Base-by-base conservation (phyloP, 768 basidiomycete species). In the Mycena floridula region DNA sequence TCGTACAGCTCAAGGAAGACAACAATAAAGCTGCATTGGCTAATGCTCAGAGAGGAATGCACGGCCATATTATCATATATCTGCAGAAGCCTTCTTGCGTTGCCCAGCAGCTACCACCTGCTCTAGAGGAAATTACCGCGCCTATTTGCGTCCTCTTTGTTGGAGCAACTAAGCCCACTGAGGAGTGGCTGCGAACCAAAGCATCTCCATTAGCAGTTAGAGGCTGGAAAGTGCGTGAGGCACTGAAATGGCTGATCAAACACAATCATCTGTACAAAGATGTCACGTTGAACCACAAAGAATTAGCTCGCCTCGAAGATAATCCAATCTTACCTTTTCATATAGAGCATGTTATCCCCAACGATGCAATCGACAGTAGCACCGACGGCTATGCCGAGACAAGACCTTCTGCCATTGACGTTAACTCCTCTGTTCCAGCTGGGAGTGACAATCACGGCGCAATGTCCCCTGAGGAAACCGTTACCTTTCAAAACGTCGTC, bases 141-240 rank as follows among this genome's bases (percentile, higher is more conserved):
- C 62, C 62, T 3, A 62, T 72, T 1, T 71, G 69, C 48, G 61
- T 74, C 1, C 30, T 72, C 0, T 72, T 72, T 50, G 49, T 68
- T n/a, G 69, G 70, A 0, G 59, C 66, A 0, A 3, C n/a, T 1
- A 38, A 44, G 0, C 67, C 67, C 0, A 43, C 50, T 8, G 7
- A 13, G 0, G 52, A 64, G 36, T 69, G 66, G 68, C 28, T 70
- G 18, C 28, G 47, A 9, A 51, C 57, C 35, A 57, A 66, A 16
- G 68, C 67, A 2, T 63, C 58, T 42, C 69, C 68, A 5, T 44
- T 72, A 1, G 25, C 46, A 32, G 64, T 70, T 12, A 53, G 60
- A 0, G 39, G 49, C 7, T 55, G 65, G 25, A 61, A 59, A 36
- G 59, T 71, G 13, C 50, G 57, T 3, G 13, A 9, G 13, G 68